Evolutionary conservation across 176 grass and related monocot genomes (phyloP).

Genomic region (Triticum dicoccoides): DNA sequence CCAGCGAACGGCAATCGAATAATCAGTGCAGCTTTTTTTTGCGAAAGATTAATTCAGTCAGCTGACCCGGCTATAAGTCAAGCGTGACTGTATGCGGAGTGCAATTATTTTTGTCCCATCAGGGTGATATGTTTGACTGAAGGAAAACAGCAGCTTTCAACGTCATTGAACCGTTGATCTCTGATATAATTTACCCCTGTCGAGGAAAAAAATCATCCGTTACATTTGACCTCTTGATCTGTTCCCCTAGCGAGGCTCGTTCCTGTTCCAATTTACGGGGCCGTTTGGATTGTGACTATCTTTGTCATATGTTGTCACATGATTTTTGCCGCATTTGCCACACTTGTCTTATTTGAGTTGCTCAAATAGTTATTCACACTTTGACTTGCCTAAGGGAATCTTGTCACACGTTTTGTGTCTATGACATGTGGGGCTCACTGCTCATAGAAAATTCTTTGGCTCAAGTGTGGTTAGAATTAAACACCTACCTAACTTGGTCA

Average conservation of each 20-base stretch:
- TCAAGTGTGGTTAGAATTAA: no score
- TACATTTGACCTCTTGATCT: neutral
- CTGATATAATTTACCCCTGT: neutral
- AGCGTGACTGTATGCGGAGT: neutral
- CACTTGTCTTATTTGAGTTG: no score
- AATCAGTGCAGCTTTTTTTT: neutral
- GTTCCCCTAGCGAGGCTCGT: neutral
- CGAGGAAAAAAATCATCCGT: neutral
- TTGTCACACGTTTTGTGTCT: no score
- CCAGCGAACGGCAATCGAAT: neutral
- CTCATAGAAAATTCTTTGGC: no score
- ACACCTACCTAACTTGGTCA: no score
- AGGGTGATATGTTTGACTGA: conserved; percentile 27
- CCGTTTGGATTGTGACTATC: no score
- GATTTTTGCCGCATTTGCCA: no score
- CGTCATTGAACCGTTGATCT: neutral
- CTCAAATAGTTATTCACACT: no score
- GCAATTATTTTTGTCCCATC: neutral
- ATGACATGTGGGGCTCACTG: no score
- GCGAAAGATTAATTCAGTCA: neutral
- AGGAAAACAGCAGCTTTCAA: neutral
- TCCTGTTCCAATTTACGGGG: neutral
- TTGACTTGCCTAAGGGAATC: no score
- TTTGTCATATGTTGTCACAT: no score
- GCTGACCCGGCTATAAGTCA: conserved; percentile 24